Conservation (phyloP, 192 early-diverging fungal species). For the Entophlyctis luteolus region DNA sequence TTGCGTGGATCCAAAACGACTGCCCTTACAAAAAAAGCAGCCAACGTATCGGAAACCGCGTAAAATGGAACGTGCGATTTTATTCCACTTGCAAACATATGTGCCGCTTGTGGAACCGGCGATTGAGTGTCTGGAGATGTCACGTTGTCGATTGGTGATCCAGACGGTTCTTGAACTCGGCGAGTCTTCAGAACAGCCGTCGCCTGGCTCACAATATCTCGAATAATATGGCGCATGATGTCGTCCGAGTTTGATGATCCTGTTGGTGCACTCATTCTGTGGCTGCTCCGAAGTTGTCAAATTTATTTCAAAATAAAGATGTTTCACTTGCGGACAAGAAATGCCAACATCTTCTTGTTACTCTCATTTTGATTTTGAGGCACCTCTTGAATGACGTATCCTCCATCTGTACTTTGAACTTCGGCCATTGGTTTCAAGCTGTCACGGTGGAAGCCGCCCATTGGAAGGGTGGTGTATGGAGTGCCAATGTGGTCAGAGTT, state of each 20-base stretch:
- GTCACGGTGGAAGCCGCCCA: slow-evolving; percentile 14
- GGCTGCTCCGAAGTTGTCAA: too few species aligned
- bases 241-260: slow-evolving; percentile 42
- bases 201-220: slow-evolving; percentile 46
- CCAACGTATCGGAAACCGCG: slow-evolving; percentile 54
- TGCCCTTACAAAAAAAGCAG: slow-evolving; percentile 57
- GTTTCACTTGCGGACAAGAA: too few species aligned
- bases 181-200: slow-evolving; percentile 38
- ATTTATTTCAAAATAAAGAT: too few species aligned
- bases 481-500: neutral
- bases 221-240: slow-evolving; percentile 53
- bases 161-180: neutral
- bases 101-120: slow-evolving; percentile 24
- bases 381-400: neutral
- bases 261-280: too few species aligned
- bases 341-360: too few species aligned
- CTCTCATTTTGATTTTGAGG: too few species aligned
- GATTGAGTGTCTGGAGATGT: slow-evolving; percentile 24
- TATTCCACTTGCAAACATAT: slow-evolving; percentile 30
- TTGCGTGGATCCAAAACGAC: slow-evolving; percentile 55
- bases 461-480: slow-evolving; percentile 11
- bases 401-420: neutral
- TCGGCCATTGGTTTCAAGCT: slow-evolving; percentile 11
- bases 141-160: neutral
- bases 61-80: slow-evolving; percentile 27